Conservation (phyloP, 208 protist genomes). For the Acanthamoeba royreba region DNA sequence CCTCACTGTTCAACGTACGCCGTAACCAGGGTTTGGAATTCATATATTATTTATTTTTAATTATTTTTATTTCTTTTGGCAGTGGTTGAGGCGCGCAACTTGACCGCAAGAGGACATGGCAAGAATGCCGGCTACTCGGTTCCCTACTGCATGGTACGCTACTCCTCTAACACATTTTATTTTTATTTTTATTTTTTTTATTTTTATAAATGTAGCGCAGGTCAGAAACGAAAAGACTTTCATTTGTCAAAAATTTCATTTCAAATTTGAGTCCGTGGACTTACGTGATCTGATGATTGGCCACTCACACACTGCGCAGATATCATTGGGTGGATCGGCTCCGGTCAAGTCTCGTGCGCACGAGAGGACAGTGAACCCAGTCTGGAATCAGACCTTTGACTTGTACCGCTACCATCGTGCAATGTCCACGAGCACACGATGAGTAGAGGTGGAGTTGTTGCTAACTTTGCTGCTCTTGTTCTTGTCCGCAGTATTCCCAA, state of each 20-base stretch:
- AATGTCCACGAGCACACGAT: too few relatives aligned
- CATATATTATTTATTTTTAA: background rate
- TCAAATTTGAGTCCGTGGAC: too few relatives aligned
- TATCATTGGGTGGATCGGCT: background rate
- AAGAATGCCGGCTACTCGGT: background rate
- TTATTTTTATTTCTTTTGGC: background rate
- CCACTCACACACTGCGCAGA: background rate
- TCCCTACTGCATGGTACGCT: background rate
- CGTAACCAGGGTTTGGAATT: background rate
- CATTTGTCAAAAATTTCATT: too few relatives aligned
- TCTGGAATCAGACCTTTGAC: conserved; percentile 14
- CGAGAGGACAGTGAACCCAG: conserved; percentile 14
- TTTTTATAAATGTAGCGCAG: too few relatives aligned
- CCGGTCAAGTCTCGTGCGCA: background rate
- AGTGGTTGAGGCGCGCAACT: background rate
- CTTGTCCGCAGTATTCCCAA: background rate
- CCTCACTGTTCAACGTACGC: background rate
- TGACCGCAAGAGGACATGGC: background rate
- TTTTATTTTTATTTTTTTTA: background rate
- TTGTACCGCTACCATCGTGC: background rate
- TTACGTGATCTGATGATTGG: too few relatives aligned
- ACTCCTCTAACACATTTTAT: background rate
- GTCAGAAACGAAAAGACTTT: too few relatives aligned
- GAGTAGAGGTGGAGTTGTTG: too few relatives aligned
- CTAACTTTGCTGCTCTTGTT: background rate